Conservation (phyloP, 805 yeast species). For the Nakazawaea pomicola region DNA sequence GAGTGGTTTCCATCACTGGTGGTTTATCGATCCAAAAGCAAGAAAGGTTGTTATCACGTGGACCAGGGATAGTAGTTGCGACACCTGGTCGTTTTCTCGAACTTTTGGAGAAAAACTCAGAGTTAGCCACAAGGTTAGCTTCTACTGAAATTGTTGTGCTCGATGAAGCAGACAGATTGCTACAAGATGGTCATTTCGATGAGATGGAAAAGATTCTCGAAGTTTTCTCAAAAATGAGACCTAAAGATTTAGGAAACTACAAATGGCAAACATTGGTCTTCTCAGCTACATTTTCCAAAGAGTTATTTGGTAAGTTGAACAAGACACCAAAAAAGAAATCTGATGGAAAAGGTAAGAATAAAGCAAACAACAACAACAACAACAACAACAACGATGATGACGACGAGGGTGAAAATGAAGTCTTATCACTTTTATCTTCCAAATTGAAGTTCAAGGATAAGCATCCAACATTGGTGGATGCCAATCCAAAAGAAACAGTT, state of each 20-base stretch:
- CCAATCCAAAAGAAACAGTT: conserved; percentile 79
- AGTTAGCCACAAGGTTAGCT: conserved; percentile 35
- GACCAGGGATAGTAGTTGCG: conserved; percentile 82
- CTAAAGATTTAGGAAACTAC: conserved; percentile 30
- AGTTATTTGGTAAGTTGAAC: conserved; percentile 71
- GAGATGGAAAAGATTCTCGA: conserved; percentile 82
- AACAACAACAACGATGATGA: too few relatives aligned
- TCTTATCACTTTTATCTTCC: conserved; percentile 56
- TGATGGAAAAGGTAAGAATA: too few relatives aligned
- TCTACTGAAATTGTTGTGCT: conserved; percentile 54
- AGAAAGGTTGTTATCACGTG: conserved; percentile 66
- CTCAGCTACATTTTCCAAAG: conserved; percentile 88
- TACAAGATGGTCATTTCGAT: conserved; percentile 95
- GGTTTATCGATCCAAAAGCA: conserved; percentile 94
- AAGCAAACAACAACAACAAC: too few relatives aligned
- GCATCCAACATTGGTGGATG: conserved; percentile 70
- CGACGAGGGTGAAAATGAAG: conserved; percentile 47
- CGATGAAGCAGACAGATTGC: conserved; percentile 93
- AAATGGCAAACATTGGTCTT: conserved; percentile 85
- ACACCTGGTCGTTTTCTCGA: conserved; percentile 95
- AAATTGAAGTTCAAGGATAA: conserved; percentile 69
- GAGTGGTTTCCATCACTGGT: conserved; percentile 82
- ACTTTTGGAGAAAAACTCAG: conserved; percentile 58
- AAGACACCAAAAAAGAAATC: conserved; percentile 25
- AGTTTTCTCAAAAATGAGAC: conserved; percentile 48